A percentile compares a stretch with the other conserved stretches of the same genome.
These are phyloP conservation scores for Venturia asperata DNA, from an alignment of 2,329 filamentous ascomycete genomes.

Conservation along the genomic window DNA sequence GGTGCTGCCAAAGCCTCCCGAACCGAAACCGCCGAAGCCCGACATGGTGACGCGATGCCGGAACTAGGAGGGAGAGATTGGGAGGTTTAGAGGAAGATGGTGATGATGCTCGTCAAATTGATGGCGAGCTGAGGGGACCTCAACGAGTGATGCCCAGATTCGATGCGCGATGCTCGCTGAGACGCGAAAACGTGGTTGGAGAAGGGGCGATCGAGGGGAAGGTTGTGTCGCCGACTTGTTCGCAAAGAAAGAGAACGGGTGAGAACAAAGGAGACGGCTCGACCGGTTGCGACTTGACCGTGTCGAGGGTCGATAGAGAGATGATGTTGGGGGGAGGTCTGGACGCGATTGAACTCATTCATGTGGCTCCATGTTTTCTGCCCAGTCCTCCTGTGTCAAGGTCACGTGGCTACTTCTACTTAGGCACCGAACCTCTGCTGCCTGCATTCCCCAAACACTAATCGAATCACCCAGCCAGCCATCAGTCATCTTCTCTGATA, in stretches of 20 bases:
- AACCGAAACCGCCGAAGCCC: conserved; percentile 43
- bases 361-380: background rate
- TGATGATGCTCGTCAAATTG: background rate
- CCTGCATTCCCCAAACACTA: background rate
- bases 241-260: background rate
- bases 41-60: conserved; percentile 18
- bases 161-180: conserved; percentile 3
- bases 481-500: background rate
- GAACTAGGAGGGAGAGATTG: background rate
- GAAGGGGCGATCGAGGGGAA: background rate
- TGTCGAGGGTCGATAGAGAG: conserved; percentile 5
- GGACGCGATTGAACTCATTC: background rate
- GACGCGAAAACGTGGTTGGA: background rate
- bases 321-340: background rate
- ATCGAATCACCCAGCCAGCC: background rate
- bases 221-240: background rate
- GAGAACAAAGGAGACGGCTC: background rate
- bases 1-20: conserved; percentile 39
- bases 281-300: conserved; percentile 10
- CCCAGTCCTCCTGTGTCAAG: background rate
- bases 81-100: background rate
- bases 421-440: conserved; percentile 4
- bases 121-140: background rate
- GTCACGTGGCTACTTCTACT: background rate
- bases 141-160: background rate